Percentiles rank a stretch among this genome's conserved stretches.
These are phyloP conservation scores for Leucogyrophana mollusca DNA, from an alignment of 768 basidiomycete species.

Conservation along the genomic window DNA sequence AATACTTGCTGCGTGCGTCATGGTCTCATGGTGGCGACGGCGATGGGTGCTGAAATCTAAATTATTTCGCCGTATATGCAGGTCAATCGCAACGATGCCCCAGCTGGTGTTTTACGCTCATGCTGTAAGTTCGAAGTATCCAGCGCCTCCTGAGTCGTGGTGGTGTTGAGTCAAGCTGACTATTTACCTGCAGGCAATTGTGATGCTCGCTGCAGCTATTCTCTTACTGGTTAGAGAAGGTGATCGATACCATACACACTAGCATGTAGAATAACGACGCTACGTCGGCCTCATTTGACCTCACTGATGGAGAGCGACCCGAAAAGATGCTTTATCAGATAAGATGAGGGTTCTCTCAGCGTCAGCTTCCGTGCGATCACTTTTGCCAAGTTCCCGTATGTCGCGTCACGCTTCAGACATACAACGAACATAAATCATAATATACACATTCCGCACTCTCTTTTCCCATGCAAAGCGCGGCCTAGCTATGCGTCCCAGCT, in stretches of 20 bases:
- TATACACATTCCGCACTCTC: too few relatives aligned
- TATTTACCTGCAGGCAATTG: conserved; percentile 9
- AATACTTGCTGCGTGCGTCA: conserved; percentile 18
- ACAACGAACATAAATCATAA: too few relatives aligned
- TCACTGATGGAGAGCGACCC: too few relatives aligned
- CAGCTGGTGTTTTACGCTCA: conserved; percentile 23
- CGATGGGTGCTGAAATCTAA: neutral
- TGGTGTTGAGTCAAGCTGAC: neutral
- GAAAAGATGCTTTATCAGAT: too few relatives aligned
- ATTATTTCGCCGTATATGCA: neutral
- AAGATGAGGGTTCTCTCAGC: too few relatives aligned
- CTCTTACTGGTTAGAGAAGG: conserved; percentile 23
- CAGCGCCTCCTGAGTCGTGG: neutral
- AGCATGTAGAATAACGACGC: neutral
- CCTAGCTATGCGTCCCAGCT: conserved; percentile 47
- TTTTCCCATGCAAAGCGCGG: conserved; percentile 54
- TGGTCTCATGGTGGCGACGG: too few relatives aligned
- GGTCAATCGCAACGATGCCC: conserved; percentile 16
- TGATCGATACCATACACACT: conserved; percentile 13
- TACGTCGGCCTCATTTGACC: too few relatives aligned
- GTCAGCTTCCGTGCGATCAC: too few relatives aligned
- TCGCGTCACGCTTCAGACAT: too few relatives aligned
- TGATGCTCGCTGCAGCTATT: conserved; percentile 11
- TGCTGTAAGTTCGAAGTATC: conserved; percentile 9
- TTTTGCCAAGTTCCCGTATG: too few relatives aligned